These are phyloP conservation scores for Suhomyces bokatorum DNA, from an alignment of 1,139 yeast species.

Conservation along the genomic window DNA sequence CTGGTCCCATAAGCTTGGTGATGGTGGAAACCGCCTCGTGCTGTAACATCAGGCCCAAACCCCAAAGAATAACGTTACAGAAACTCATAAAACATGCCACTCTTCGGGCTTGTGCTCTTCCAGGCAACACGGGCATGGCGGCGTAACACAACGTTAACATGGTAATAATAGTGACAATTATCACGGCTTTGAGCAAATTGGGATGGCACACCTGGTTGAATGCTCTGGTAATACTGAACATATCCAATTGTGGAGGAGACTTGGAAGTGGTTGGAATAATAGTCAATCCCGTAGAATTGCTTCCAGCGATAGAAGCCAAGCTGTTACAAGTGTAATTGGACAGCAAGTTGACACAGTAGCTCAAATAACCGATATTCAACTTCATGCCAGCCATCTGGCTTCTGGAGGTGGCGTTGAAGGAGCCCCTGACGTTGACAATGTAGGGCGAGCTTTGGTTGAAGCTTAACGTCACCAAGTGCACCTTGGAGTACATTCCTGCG, in stretches of 20 bases:
- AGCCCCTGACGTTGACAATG: conserved; percentile 33
- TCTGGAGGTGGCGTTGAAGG: conserved; percentile 24
- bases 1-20: conserved; percentile 40
- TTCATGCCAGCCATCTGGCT: conserved; percentile 32
- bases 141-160: conserved; percentile 45
- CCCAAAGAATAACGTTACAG: conserved; percentile 54
- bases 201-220: conserved; percentile 56
- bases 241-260: conserved; percentile 32
- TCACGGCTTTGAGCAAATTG: conserved; percentile 49
- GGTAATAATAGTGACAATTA: conserved; percentile 44
- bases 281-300: conserved; percentile 27
- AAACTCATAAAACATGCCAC: conserved; percentile 38
- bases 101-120: conserved; percentile 33
- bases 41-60: conserved; percentile 67
- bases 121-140: conserved; percentile 52
- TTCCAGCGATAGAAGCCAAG: conserved; percentile 23
- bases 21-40: conserved; percentile 60
- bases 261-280: conserved; percentile 22
- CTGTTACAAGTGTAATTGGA: conserved; percentile 35
- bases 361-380: conserved; percentile 52
- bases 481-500: conserved; percentile 41
- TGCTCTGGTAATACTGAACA: conserved; percentile 40
- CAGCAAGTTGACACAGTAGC: conserved; percentile 43
- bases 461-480: conserved; percentile 45
- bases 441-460: conserved; percentile 47